A percentile compares a stretch with the other conserved stretches of the same genome.
Evolutionary conservation across 169 alveolate species (phyloP).

Genomic region (Plasmodium vinckei): DNA sequence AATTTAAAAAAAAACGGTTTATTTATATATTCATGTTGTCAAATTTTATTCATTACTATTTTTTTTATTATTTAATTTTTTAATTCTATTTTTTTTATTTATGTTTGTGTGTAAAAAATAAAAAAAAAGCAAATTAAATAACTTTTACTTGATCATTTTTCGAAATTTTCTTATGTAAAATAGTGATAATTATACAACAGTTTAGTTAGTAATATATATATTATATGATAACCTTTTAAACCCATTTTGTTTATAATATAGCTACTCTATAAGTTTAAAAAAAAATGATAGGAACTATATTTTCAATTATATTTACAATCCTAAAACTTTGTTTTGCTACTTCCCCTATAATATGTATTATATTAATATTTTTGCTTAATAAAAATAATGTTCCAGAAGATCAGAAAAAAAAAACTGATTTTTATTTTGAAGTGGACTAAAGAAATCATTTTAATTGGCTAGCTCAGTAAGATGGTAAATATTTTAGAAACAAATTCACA

Average conservation of each 20-base stretch:
- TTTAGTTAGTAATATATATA: no score
- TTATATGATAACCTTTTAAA: no score
- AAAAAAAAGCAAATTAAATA: background rate
- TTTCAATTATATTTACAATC: slow-evolving; percentile 42
- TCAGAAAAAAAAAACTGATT: slow-evolving; percentile 44
- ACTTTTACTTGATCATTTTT: no score
- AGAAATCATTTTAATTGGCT: background rate
- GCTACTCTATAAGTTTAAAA: background rate
- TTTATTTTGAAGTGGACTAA: slow-evolving; percentile 66
- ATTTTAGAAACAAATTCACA: background rate
- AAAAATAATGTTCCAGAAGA: slow-evolving; percentile 63
- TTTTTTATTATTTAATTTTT: background rate
- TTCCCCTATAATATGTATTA: slow-evolving; percentile 61
- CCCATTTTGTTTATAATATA: background rate
- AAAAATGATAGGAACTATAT: slow-evolving; percentile 57
- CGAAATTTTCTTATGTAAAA: no score
- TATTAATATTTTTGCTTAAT: slow-evolving; percentile 48
- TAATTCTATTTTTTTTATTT: slow-evolving; percentile 1
- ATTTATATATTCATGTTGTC: background rate
- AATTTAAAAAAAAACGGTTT: background rate
- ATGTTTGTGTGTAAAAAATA: background rate
- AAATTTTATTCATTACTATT: background rate
- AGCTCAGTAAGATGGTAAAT: background rate
- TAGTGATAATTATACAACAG: no score
- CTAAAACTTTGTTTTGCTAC: slow-evolving; percentile 58